Evolutionary conservation across 2,329 filamentous ascomycete genomes (phyloP).

Genomic region (Aspergillus spinulosporus): DNA sequence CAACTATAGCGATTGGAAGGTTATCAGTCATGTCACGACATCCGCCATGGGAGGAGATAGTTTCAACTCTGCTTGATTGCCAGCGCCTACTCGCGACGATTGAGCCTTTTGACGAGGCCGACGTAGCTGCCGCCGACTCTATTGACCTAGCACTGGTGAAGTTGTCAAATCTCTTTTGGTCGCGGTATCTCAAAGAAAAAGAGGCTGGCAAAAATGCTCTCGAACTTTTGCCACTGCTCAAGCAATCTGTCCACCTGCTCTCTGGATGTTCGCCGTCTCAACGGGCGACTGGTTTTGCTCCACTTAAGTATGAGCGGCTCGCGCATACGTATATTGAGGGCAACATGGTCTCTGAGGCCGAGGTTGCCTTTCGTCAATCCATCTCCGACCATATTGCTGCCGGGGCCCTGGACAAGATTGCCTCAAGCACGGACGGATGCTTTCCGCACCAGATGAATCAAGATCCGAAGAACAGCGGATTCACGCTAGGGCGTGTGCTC

Average conservation of each 20-base stretch:
- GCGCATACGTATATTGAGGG: conserved; percentile 43
- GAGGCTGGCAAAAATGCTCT: conserved; percentile 35
- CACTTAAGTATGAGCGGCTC: conserved; percentile 48
- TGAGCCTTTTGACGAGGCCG: conserved; percentile 18
- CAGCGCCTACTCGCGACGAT: conserved; percentile 39
- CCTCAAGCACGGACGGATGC: conserved; percentile 26
- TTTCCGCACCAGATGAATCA: conserved; percentile 33
- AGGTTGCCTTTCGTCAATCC: conserved; percentile 40
- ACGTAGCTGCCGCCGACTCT: conserved; percentile 22
- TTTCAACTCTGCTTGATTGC: conserved; percentile 39
- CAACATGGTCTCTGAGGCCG: conserved; percentile 37
- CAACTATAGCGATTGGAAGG: conserved; percentile 41
- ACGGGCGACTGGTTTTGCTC: conserved; percentile 40
- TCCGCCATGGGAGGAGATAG: conserved; percentile 40
- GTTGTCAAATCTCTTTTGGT: conserved; percentile 51
- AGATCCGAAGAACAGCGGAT: conserved; percentile 36
- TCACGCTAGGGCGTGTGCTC: conserved; percentile 41
- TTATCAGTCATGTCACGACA: conserved; percentile 38
- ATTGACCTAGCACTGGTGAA: conserved; percentile 38
- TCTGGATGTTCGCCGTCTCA: conserved; percentile 36
- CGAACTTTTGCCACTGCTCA: conserved; percentile 41
- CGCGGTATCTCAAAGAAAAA: conserved; percentile 46
- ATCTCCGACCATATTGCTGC: conserved; percentile 43
- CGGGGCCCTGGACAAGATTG: conserved; percentile 37
- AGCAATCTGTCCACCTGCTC: conserved; percentile 43